phyloP scores from a whole-genome alignment of 108 stramenopile genomes.

The Cyclotella cryptica region DNA sequence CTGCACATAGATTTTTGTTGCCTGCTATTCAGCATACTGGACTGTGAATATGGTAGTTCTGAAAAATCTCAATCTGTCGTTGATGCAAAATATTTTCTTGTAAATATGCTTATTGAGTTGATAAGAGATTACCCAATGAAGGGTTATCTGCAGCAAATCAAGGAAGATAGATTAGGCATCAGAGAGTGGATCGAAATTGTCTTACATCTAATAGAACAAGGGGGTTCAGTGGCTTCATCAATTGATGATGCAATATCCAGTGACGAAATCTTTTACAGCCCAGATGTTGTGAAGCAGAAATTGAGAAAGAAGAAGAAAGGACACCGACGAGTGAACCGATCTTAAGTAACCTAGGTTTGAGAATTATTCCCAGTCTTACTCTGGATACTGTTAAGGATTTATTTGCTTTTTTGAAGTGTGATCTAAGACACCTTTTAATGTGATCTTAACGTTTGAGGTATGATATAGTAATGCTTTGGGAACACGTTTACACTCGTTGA shows the following conservation, averaged over 20 bases:
- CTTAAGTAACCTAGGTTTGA: too few species aligned
- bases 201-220: constrained; percentile 11
- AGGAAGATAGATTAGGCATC: constrained; percentile 41
- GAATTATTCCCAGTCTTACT: too few species aligned
- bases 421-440: too few species aligned
- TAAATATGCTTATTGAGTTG: constrained; percentile 38
- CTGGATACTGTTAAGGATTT: too few species aligned
- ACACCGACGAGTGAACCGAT: background rate
- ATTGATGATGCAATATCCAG: constrained; percentile 45
- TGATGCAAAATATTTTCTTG: constrained; percentile 42
- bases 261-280: constrained; percentile 53
- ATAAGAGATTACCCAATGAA: constrained; percentile 58
- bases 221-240: background rate
- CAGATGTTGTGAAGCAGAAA: constrained; percentile 41
- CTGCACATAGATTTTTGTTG: constrained; percentile 72
- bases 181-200: constrained; percentile 58
- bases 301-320: constrained; percentile 32
- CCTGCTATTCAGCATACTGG: constrained; percentile 59
- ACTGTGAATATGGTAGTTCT: constrained; percentile 36
- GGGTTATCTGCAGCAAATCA: constrained; percentile 56
- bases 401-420: too few species aligned
- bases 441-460: too few species aligned
- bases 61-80: background rate
- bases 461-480: too few species aligned
- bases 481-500: too few species aligned